phyloP scores from a whole-genome alignment of 306 rosid species.

The Oemleria cerasiformis region DNA sequence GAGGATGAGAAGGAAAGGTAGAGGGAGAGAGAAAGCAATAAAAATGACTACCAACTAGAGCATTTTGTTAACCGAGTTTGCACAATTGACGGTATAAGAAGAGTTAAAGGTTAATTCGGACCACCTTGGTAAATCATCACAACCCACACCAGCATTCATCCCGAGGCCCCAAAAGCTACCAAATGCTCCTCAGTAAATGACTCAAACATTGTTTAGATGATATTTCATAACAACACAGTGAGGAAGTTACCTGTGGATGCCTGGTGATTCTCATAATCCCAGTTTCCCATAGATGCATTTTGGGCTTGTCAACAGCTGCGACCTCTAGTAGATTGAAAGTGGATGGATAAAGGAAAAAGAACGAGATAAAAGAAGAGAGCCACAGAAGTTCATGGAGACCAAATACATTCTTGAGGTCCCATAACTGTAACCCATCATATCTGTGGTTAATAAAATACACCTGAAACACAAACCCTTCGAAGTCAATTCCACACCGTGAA shows the following conservation, averaged over 20 bases:
- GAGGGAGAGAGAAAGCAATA: not conserved
- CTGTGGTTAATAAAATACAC: slow-evolving; percentile 93
- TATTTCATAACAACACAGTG: not conserved
- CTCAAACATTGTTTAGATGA: not conserved
- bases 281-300: slow-evolving; percentile 96
- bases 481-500: not conserved
- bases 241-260: slow-evolving; percentile 80
- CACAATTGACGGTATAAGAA: not conserved
- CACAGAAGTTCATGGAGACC: slow-evolving; percentile 78
- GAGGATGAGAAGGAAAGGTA: not conserved
- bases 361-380: slow-evolving; percentile 79
- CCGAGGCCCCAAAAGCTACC: not conserved
- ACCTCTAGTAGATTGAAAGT: slow-evolving; percentile 94
- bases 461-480: slow-evolving; percentile 47
- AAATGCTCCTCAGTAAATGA: not conserved
- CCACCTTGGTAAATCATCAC: not conserved
- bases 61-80: not conserved
- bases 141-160: slow-evolving; percentile 16
- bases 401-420: slow-evolving; percentile 73
- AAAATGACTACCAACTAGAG: not conserved
- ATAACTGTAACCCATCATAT: slow-evolving; percentile 86
- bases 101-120: not conserved
- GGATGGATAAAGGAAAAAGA: slow-evolving; percentile 84
- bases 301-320: slow-evolving; percentile 98
- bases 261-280: slow-evolving; percentile 95